Evolutionary conservation across 805 yeast genomes (phyloP).

Genomic region (Saturnispora dispora): DNA sequence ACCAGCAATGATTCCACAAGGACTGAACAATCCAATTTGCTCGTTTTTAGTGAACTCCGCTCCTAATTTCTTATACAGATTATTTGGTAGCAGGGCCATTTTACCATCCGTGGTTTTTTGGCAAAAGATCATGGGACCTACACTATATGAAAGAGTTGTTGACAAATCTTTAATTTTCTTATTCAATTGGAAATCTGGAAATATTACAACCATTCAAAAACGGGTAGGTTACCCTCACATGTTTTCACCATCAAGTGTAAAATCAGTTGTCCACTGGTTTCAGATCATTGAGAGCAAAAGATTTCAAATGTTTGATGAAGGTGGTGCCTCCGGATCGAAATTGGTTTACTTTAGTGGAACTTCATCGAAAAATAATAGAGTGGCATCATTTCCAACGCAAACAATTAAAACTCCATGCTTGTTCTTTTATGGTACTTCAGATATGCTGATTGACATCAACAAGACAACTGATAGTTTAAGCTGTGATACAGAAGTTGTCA

Average conservation of each 20-base stretch:
- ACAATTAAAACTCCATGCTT: slow-evolving; percentile 67
- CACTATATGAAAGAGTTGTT: slow-evolving; percentile 36
- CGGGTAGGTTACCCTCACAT: slow-evolving; percentile 41
- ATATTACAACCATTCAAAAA: slow-evolving; percentile 37
- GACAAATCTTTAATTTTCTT: slow-evolving; percentile 37
- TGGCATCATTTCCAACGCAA: slow-evolving; percentile 52
- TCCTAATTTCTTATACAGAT: slow-evolving; percentile 58
- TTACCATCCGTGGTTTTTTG: slow-evolving; percentile 64
- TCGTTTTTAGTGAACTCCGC: slow-evolving; percentile 59
- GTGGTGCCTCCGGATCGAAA: slow-evolving; percentile 26
- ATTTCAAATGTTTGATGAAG: slow-evolving; percentile 48
- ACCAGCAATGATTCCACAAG: slow-evolving; percentile 91
- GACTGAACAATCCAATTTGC: slow-evolving; percentile 40
- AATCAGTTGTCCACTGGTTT: slow-evolving; percentile 43
- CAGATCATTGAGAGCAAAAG: slow-evolving; percentile 37
- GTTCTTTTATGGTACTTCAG: slow-evolving; percentile 69
- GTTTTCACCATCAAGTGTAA: slow-evolving; percentile 48
- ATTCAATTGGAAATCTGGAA: slow-evolving; percentile 40
- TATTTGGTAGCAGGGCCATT: slow-evolving; percentile 68
- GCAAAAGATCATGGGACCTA: slow-evolving; percentile 44
- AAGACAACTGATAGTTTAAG: slow-evolving; percentile 68
- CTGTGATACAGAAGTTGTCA: slow-evolving; percentile 27
- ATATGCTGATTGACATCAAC: slow-evolving; percentile 79
- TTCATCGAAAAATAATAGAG: slow-evolving; percentile 33
- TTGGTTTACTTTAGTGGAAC: slow-evolving; percentile 23